Base-by-base conservation (phyloP, 441 rosid genomes). In the Adansonia grandidieri region DNA sequence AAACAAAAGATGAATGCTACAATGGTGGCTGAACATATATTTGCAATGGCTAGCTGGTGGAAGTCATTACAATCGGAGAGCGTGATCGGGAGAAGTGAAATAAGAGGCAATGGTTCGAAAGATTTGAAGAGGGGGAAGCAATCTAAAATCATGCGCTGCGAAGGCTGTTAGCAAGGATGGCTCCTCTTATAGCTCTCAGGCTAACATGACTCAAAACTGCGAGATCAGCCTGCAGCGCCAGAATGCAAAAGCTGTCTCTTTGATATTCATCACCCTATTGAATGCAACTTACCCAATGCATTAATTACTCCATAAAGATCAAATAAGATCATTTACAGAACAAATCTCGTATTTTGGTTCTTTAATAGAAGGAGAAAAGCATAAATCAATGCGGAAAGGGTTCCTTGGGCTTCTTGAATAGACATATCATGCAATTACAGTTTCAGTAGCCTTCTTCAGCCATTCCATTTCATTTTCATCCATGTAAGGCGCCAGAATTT, bases 371-470 rank as follows among this genome's bases (percentile, higher is more conserved):
- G 19, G 45, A 67, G 51, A 19, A 66, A 67, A 45, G 72, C 54
- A 44, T 51, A 44, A 11, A 66, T 44, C 13, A n/a, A 67, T 1
- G 71, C 20, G 42, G 32, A 45, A 44, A 22, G 15, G 15, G 15
- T 40, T 40, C 57, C 40, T 13, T 51, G 1, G 54, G 48, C 28
- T 14, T 48, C 60, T 7, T 65, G 37, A 22, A 50, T 22, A 1
- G 19, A 1, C 54, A 48, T 1, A 50, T 81, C 76, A 89, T 11
- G 78, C 92, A n/a, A 81, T 67, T 8, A 92, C 82, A 66, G 93
- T 90, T 78, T 92, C 94, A 0, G 99, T 94, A 61, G 99, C 99
- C 82, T 88, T 90, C 82, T 83, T 89, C 81, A 96, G 92, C 99
- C 99, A 96, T 40, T 87, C 88, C 86, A 82, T 85, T 90, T 94